phyloP scores from a whole-genome alignment of 371 early-diverging fungal genomes.

The Funneliformis caledonium region DNA sequence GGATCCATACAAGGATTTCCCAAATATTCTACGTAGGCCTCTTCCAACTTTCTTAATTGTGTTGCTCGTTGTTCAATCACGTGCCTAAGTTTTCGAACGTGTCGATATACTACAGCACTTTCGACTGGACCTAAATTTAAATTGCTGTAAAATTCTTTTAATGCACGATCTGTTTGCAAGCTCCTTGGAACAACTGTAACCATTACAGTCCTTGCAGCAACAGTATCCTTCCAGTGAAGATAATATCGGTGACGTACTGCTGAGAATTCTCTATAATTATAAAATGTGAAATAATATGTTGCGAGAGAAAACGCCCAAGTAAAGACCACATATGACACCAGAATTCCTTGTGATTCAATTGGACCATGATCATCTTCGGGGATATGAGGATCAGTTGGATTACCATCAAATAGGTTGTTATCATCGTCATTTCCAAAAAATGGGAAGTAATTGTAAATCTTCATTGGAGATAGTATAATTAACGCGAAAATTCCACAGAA shows the following conservation, averaged over 20 bases:
- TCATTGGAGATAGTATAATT: slow-evolving; percentile 28
- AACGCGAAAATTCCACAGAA: slow-evolving; percentile 31
- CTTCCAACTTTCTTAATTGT: slow-evolving; percentile 52
- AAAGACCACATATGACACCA: slow-evolving; percentile 64
- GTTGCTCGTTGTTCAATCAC: slow-evolving; percentile 54
- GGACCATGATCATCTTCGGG: background rate
- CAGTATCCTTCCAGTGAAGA: slow-evolving; percentile 54
- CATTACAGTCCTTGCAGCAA: slow-evolving; percentile 63
- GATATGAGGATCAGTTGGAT: background rate
- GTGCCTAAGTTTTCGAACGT: slow-evolving; percentile 56
- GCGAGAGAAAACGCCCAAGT: slow-evolving; percentile 68
- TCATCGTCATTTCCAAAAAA: background rate
- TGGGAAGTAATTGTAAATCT: background rate
- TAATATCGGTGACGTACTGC: slow-evolving; percentile 58
- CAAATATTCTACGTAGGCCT: slow-evolving; percentile 52
- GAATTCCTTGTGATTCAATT: background rate
- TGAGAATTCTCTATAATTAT: slow-evolving; percentile 65
- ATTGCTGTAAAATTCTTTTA: slow-evolving; percentile 64
- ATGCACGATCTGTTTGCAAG: slow-evolving; percentile 54
- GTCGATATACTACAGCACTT: slow-evolving; percentile 61
- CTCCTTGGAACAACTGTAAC: slow-evolving; percentile 63
- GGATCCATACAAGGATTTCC: slow-evolving; percentile 57
- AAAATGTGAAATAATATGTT: slow-evolving; percentile 62
- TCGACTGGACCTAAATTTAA: slow-evolving; percentile 64
- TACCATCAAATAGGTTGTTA: background rate